Evolutionary conservation across 2,329 filamentous ascomycete genomes (phyloP), one percentile per base, ranked within the genome.

Genomic region (Volutella citrinella): DNA sequence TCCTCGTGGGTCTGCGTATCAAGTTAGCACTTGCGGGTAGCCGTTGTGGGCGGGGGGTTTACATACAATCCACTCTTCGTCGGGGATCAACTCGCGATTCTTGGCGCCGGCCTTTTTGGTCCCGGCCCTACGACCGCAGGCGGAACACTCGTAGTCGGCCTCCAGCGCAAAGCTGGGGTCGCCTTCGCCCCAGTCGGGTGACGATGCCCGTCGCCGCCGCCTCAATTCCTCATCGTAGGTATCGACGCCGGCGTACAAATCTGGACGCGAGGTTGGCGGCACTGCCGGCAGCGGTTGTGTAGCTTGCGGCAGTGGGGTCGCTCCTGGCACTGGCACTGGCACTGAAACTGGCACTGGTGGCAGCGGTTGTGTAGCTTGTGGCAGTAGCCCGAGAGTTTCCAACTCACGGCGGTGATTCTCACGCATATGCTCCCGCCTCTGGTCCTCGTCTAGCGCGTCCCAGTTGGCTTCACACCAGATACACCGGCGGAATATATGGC

Each of bases 381-480:
- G n/a, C n/a, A n/a, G n/a, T n/a, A n/a, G n/a, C n/a, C n/a, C n/a
- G n/a, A n/a, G n/a, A n/a, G n/a, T n/a, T n/a, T n/a, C n/a, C n/a
- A n/a, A n/a, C n/a, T n/a, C n/a, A n/a, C n/a, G n/a, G n/a, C n/a
- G n/a, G n/a, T n/a, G n/a, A n/a, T n/a, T n/a, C n/a, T n/a, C n/a
- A n/a, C n/a, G n/a, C n/a, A n/a, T n/a, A 34, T 68, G 65, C 9
- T 31, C 27, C 6, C 36, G 30, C 14, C 42, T 49, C 36, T 58
- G 47, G 11, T 49, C 34, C 1, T 30, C 19, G 9, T 42, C 31
- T 59, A n/a, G n/a, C n/a, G n/a, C n/a, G n/a, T n/a, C n/a, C n/a
- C n/a, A n/a, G n/a, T n/a, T n/a, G n/a, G n/a, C n/a, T n/a, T 57
- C 42, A 30, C 65, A 68, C 46, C 63, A 65, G 14, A 51, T 51